A percentile compares a stretch with the other conserved stretches of the same genome.
phyloP scores from a whole-genome alignment of 306 rosid genomes.

The Dalbergia cochinchinensis region DNA sequence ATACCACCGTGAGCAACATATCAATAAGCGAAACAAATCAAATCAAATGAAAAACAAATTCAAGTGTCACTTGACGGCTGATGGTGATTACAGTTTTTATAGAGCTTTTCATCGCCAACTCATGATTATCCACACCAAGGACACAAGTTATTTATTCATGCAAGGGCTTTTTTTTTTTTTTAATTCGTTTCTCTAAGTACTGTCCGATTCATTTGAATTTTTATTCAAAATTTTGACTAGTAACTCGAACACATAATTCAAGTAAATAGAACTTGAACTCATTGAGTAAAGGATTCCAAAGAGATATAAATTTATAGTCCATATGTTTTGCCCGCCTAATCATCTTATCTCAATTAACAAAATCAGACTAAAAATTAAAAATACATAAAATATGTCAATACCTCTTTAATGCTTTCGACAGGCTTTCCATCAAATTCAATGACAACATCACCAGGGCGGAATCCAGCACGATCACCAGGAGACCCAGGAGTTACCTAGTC shows the following conservation, averaged over 20 bases:
- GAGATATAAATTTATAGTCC: background rate
- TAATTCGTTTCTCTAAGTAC: background rate
- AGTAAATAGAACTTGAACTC: background rate
- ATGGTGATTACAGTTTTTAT: background rate
- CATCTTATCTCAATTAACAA: constrained; percentile 1
- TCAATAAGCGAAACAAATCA: constrained; percentile 6
- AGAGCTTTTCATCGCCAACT: background rate
- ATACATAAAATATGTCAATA: constrained; percentile 40
- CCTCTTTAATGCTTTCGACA: constrained; percentile 77
- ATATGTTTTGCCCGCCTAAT: background rate
- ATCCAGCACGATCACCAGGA: constrained; percentile 86
- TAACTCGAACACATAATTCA: background rate
- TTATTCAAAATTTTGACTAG: background rate
- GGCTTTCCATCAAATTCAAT: constrained; percentile 83
- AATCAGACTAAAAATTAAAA: background rate
- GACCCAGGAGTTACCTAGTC: constrained; percentile 87
- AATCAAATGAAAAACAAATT: background rate
- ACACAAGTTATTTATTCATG: background rate
- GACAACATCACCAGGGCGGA: constrained; percentile 82
- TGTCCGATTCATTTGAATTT: background rate
- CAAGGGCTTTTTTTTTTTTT: background rate
- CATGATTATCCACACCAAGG: background rate
- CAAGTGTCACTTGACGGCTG: background rate
- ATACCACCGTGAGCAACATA: constrained; percentile 13
- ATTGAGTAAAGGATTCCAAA: background rate